phyloP scores from a whole-genome alignment of 1,139 yeast species.

The Wickerhamomyces sp. region DNA sequence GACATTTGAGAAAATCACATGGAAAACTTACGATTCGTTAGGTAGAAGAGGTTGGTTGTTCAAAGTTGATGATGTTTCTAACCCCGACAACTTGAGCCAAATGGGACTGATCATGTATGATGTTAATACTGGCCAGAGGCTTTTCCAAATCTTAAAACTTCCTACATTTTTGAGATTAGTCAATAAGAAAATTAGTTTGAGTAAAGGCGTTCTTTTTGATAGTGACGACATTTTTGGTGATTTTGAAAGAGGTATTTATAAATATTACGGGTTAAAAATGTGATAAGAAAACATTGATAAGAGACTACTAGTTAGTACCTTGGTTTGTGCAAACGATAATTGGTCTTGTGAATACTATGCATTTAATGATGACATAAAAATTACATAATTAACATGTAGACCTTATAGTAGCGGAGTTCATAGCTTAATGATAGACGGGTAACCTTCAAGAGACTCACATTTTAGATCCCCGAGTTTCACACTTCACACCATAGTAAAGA shows the following conservation, averaged over 20 bases:
- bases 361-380: too few species aligned
- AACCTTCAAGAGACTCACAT: too few species aligned
- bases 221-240: slow-evolving; percentile 60
- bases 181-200: slow-evolving; percentile 57
- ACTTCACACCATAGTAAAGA: too few species aligned
- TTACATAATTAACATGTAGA: too few species aligned
- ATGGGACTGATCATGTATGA: slow-evolving; percentile 48
- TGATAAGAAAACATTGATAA: slow-evolving; percentile 15
- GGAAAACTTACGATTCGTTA: slow-evolving; percentile 41
- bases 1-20: slow-evolving; percentile 46
- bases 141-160: slow-evolving; percentile 48
- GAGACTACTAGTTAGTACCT: too few species aligned
- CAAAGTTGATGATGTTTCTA: slow-evolving; percentile 37
- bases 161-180: slow-evolving; percentile 63
- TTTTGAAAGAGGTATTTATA: slow-evolving; percentile 69
- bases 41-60: slow-evolving; percentile 87
- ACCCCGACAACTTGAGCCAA: slow-evolving; percentile 28
- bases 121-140: slow-evolving; percentile 61
- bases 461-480: too few species aligned
- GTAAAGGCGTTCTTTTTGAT: slow-evolving; percentile 43
- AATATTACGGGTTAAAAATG: slow-evolving; percentile 49
- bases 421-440: too few species aligned
- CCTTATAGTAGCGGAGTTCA: too few species aligned
- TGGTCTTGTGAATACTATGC: too few species aligned
- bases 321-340: too few species aligned